Conservation (phyloP, 305 asterid genomes). For the Plantago coronopus region DNA sequence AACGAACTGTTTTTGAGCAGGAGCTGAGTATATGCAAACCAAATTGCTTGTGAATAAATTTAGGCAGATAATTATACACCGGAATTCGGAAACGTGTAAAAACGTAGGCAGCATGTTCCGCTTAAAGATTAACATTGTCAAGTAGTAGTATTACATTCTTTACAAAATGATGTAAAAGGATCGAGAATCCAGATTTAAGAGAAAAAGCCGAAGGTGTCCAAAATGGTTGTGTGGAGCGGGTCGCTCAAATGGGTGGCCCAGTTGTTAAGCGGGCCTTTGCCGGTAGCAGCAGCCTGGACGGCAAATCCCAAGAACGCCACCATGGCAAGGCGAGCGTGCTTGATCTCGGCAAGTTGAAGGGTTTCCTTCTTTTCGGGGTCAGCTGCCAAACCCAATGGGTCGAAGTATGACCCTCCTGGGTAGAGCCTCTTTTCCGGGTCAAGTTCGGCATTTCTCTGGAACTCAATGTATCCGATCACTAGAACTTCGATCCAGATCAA, state of each 20-base stretch:
- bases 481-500: constrained; percentile 87
- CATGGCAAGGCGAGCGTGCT: constrained; percentile 99
- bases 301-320: constrained; percentile 88
- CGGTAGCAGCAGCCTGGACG: constrained; percentile 94
- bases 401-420: constrained; percentile 91
- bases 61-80: no score
- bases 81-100: not conserved
- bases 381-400: constrained; percentile 85
- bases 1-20: no score
- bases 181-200: constrained; percentile 3
- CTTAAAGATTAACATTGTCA: not conserved
- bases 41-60: no score
- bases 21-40: no score
- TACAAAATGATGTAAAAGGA: constrained; percentile 8
- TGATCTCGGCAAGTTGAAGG: constrained; percentile 93
- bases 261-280: constrained; percentile 97
- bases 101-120: constrained; percentile 2
- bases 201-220: constrained; percentile 12
- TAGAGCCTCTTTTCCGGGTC: constrained; percentile 92
- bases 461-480: constrained; percentile 83
- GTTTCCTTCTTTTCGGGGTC: constrained; percentile 84
- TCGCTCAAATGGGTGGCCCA: constrained; percentile 99
- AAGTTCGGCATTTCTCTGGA: constrained; percentile 90
- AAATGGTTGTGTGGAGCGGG: constrained; percentile 43
- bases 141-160: constrained; percentile 8